These are phyloP conservation scores for Arabidopsis suecica DNA, from an alignment of 345 rosid genomes.

Conservation along the genomic window DNA sequence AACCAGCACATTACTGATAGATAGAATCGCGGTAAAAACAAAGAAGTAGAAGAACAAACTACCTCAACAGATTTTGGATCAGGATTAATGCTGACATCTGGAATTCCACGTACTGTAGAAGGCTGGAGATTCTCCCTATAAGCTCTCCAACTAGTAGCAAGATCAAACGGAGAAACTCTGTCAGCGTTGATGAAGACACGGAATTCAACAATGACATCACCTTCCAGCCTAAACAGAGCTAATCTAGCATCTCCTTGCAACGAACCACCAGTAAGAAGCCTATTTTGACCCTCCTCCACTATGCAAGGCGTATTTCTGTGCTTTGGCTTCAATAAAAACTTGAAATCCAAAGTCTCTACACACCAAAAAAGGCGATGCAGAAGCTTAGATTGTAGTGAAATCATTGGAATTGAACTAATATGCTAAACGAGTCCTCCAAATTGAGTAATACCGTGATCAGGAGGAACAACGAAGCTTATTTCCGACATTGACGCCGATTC, in stretches of 20 bases:
- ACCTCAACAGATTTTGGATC: conserved; percentile 71
- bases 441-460: conserved; percentile 76
- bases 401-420: conserved; percentile 25
- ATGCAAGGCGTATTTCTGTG: conserved; percentile 60
- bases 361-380: background rate
- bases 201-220: conserved; percentile 78
- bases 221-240: conserved; percentile 68
- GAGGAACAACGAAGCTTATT: conserved; percentile 92
- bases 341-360: conserved; percentile 94
- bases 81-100: conserved; percentile 90
- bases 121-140: conserved; percentile 91
- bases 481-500: conserved; percentile 95
- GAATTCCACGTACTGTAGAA: conserved; percentile 91
- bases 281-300: conserved; percentile 89
- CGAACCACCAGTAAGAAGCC: conserved; percentile 73
- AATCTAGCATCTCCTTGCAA: conserved; percentile 82
- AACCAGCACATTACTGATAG: conserved; percentile 11
- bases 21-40: background rate
- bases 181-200: conserved; percentile 83
- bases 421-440: background rate
- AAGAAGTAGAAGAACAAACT: conserved; percentile 18
- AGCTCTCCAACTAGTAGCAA: conserved; percentile 99
- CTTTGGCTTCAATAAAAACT: conserved; percentile 97
- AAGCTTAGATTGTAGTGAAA: background rate
- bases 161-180: conserved; percentile 95